These are phyloP conservation scores for Annulohypoxylon moriforme DNA, from an alignment of 495 filamentous ascomycete species.

Conservation along the genomic window DNA sequence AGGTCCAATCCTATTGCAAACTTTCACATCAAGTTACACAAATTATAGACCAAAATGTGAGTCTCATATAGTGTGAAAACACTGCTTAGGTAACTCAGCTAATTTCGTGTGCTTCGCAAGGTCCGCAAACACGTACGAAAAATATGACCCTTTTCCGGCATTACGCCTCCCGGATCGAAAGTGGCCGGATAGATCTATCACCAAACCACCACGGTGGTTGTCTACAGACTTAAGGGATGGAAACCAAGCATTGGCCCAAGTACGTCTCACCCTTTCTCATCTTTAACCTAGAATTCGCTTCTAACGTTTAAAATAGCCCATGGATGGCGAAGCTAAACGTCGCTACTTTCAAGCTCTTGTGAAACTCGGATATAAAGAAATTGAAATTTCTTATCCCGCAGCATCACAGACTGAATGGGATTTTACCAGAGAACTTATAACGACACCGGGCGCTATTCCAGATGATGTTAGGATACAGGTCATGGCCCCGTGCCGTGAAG, in stretches of 20 bases:
- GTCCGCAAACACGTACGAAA: background rate
- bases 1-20: too few species aligned
- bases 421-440: background rate
- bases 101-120: background rate
- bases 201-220: background rate
- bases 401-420: background rate
- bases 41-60: background rate
- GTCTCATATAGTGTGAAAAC: background rate
- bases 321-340: background rate
- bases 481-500: slow-evolving; percentile 81
- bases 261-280: background rate
- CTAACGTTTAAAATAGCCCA: background rate
- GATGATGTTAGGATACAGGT: slow-evolving; percentile 89
- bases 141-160: background rate
- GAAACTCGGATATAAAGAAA: background rate
- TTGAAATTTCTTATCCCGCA: background rate
- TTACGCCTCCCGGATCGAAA: background rate
- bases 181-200: background rate
- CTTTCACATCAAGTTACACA: background rate
- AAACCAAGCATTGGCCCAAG: background rate
- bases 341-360: background rate
- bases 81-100: background rate
- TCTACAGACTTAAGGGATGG: background rate
- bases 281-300: background rate
- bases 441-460: slow-evolving; percentile 76